A percentile compares a stretch with the other conserved stretches of the same genome.
Evolutionary conservation across 2,329 filamentous ascomycete genomes (phyloP).

Genomic region (Mollisiaceae sp.): DNA sequence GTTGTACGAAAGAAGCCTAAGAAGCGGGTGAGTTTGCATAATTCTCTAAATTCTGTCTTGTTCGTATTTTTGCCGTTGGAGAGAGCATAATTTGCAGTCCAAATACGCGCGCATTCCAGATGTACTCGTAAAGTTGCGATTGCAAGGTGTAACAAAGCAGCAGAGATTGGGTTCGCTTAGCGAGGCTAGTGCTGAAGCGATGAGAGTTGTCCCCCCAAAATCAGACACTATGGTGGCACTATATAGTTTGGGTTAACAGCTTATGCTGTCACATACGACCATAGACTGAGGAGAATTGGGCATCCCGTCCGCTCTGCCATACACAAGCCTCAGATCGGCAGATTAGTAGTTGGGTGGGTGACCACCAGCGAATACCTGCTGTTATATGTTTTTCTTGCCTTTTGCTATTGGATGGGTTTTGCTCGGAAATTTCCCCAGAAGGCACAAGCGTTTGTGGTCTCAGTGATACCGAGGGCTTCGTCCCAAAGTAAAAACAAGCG

Average conservation of each 20-base stretch:
- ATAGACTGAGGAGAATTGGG: constrained; percentile 38
- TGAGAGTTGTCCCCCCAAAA: too few relatives aligned
- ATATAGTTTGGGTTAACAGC: constrained; percentile 15
- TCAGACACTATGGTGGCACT: background rate
- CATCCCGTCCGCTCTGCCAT: constrained; percentile 41
- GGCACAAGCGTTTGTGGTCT: too few relatives aligned
- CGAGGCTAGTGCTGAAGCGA: too few relatives aligned
- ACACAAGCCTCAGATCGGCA: constrained; percentile 39
- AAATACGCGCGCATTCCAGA: background rate
- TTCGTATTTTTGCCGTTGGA: background rate
- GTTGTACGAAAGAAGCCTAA: constrained; percentile 65
- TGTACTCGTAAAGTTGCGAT: background rate
- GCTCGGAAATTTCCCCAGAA: too few relatives aligned
- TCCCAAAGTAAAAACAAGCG: background rate
- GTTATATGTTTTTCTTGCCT: constrained; percentile 38
- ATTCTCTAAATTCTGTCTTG: background rate
- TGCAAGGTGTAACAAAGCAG: background rate
- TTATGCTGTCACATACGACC: constrained; percentile 34
- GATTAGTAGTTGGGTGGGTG: constrained; percentile 42
- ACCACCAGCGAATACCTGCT: constrained; percentile 38
- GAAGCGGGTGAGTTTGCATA: constrained; percentile 68
- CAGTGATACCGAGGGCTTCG: too few relatives aligned
- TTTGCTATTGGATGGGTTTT: too few relatives aligned
- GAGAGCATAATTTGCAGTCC: background rate
- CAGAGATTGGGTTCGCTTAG: too few relatives aligned